A percentile compares a stretch with the other conserved stretches of the same genome.
Conservation (phyloP, 2,329 filamentous ascomycete species). For the Fusarium equiseti region DNA sequence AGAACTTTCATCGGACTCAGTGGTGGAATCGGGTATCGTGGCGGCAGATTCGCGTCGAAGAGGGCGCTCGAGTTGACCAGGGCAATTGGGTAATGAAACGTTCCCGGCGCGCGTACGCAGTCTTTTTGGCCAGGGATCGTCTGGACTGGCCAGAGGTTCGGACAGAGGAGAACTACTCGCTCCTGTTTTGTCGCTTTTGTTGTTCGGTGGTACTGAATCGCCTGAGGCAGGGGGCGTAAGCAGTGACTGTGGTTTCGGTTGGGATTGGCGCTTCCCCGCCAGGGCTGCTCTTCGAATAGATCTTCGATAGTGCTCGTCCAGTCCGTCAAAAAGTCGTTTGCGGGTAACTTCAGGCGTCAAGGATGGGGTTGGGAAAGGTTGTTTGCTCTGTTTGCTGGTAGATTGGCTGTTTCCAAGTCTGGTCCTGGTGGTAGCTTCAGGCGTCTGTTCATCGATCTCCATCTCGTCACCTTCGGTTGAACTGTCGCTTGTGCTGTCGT, state of each 20-base stretch:
- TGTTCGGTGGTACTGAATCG: background rate
- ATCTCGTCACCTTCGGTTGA: background rate
- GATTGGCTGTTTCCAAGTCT: background rate
- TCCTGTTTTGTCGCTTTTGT: accelerated
- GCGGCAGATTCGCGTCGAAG: background rate
- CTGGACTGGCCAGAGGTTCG: background rate
- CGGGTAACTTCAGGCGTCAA: accelerated
- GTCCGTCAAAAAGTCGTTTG: background rate
- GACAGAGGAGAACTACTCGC: background rate
- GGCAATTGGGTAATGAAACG: background rate
- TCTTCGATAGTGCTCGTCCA: background rate
- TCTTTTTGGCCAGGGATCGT: background rate
- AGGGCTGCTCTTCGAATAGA: background rate
- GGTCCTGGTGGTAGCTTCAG: background rate
- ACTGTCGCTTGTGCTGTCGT: background rate
- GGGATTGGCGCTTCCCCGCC: background rate
- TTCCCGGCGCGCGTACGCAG: background rate
- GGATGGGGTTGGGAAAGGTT: background rate
- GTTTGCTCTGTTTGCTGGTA: background rate
- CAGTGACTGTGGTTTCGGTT: background rate
- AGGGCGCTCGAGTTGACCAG: background rate
- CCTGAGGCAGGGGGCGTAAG: background rate
- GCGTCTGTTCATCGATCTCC: background rate
- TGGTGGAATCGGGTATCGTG: background rate
- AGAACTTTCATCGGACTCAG: background rate